Evolutionary conservation across 345 rosid species (phyloP).

Genomic region (Stellera chamaejasme): DNA sequence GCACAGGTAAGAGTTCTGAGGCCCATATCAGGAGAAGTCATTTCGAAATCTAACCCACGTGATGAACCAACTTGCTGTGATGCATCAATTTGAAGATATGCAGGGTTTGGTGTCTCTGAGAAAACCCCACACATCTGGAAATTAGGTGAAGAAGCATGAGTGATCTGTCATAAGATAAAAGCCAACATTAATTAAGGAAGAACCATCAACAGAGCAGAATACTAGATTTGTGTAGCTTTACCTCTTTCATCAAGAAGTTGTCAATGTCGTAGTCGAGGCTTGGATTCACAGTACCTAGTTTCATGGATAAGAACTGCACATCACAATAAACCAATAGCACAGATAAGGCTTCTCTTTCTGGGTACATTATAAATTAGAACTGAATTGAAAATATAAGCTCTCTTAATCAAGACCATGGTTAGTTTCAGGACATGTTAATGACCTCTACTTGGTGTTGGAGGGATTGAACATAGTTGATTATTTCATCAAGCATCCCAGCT

Average conservation of each 20-base stretch:
- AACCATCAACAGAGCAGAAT: not conserved
- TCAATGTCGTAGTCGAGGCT: constrained; percentile 45
- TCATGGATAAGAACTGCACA: constrained; percentile 69
- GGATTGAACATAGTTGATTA: constrained; percentile 74
- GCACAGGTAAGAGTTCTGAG: constrained; percentile 34
- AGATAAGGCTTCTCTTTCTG: not conserved
- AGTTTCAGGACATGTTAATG: not conserved
- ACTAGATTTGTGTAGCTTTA: constrained; percentile 1
- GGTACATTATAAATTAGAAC: not conserved
- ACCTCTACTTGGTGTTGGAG: constrained; percentile 81
- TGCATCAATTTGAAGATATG: constrained; percentile 45
- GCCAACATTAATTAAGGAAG: not conserved
- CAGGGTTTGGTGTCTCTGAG: constrained; percentile 36
- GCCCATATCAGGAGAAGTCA: constrained; percentile 36
- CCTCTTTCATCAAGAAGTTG: constrained; percentile 50
- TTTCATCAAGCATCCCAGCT: constrained; percentile 87
- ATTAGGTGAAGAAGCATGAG: constrained; percentile 21
- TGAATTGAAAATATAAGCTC: not conserved
- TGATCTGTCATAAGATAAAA: constrained; percentile 21
- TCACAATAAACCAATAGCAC: not conserved
- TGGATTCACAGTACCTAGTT: constrained; percentile 57
- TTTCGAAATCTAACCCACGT: constrained; percentile 43
- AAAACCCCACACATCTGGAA: constrained; percentile 42
- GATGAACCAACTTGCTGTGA: constrained; percentile 38
- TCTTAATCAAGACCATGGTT: not conserved